Evolutionary conservation across 2,329 filamentous ascomycete genomes (phyloP), one percentile per base, ranked within the genome.

Genomic region (Calonectria ilicicola): DNA sequence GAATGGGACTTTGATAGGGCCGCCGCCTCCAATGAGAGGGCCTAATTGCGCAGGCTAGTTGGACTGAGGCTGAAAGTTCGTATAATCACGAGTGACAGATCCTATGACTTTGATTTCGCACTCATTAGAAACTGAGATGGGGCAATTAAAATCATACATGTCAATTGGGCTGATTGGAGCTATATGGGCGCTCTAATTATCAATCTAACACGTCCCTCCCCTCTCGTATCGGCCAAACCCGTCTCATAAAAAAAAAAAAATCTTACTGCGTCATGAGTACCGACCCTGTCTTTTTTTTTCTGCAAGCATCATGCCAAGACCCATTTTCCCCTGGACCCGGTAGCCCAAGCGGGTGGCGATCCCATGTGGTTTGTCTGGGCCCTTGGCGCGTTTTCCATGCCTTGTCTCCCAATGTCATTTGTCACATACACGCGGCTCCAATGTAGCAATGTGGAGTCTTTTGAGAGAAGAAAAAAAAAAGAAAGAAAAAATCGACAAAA

Each of bases 221-320:
- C 29, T 38, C 21, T 60, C 35, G 21, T 60, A 40, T 60, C 32
- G 32, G 32, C 53, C 53, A 58, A 23, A n/a, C 29, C 21, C 23
- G 19, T 53, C 10, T 53, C 26, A 32, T 53, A 5, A 32, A 32
- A 32, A 46, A 8, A 10, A 23, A 40, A 38, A 40, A 5, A 19
- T 27, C 40, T 23, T 40, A 38, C 35, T 60, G n/a, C 21, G 26
- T 60, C 32, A 60, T 60, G 53, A 60, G 35, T n/a, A n/a, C 40
- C 32, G 53, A 26, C 53, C 53, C 53, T 60, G 53, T 26, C 21
- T 14, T 2, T 14, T n/a, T n/a, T 19, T 21, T 10, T 32, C 53
- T 60, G 53, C 53, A 60, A 40, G 53, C 53, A 60, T 60, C 53
- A 60, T 60, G 53, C 53, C 53, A 60, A 60, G 53, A 40, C n/a